phyloP scores from a whole-genome alignment of 306 rosid species.

The Chamaecrista fasciculata region DNA sequence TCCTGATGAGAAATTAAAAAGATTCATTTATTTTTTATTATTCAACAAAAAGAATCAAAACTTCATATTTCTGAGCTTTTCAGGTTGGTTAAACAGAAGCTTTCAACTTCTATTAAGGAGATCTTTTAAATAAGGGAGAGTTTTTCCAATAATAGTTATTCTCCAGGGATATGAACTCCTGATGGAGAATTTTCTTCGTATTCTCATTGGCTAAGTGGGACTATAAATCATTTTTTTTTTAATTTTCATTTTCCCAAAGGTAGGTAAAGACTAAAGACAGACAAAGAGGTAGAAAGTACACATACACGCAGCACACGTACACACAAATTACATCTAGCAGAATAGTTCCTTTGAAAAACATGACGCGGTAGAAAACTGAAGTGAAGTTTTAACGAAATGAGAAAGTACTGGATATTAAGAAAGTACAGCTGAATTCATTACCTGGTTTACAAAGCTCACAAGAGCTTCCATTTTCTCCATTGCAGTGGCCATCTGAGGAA shows the following conservation, averaged over 20 bases:
- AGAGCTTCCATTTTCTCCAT: constrained; percentile 81
- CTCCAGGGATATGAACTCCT: background rate
- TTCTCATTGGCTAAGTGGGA: background rate
- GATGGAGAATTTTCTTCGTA: background rate
- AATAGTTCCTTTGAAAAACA: constrained; percentile 3
- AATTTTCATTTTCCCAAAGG: background rate
- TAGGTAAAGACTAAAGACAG: background rate
- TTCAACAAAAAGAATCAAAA: background rate
- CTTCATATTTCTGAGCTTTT: background rate
- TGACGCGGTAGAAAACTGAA: constrained; percentile 2
- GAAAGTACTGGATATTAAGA: constrained; percentile 7
- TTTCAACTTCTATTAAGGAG: background rate
- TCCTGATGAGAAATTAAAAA: background rate
- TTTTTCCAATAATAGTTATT: background rate
- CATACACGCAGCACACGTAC: background rate
- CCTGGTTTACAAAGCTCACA: constrained; percentile 77
- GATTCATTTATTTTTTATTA: background rate
- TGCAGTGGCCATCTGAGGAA: constrained; percentile 64
- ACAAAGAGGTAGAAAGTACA: background rate
- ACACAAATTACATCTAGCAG: background rate
- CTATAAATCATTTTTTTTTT: background rate
- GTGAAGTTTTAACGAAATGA: background rate
- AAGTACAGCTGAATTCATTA: constrained; percentile 30
- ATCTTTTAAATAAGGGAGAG: background rate
- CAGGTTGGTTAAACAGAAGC: background rate